A percentile compares a stretch with the other conserved stretches of the same genome.
Evolutionary conservation across 2,329 filamentous ascomycete genomes (phyloP).

Genomic region (Alternaria brassicicola): DNA sequence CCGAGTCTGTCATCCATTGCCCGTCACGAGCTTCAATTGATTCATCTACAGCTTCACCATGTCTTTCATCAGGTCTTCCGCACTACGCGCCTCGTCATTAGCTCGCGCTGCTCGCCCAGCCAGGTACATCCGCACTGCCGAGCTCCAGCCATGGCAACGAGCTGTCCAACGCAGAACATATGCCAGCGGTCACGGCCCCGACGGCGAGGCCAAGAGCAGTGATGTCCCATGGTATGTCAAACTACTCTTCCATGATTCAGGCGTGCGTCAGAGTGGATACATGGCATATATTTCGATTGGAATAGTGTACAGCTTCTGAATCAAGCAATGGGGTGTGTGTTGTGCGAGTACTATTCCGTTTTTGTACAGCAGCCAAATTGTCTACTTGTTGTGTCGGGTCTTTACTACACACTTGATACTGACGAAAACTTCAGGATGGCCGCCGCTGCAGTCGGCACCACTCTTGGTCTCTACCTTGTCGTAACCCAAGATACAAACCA

Average conservation of each 20-base stretch:
- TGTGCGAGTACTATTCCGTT: neutral
- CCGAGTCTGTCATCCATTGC: conserved; percentile 38
- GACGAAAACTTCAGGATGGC: conserved; percentile 41
- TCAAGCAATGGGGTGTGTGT: neutral
- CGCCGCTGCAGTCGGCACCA: conserved; percentile 46
- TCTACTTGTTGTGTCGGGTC: neutral
- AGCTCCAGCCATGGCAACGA: conserved; percentile 48
- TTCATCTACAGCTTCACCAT: conserved; percentile 45
- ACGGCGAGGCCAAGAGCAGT: conserved; percentile 42
- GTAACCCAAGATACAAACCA: conserved; percentile 43
- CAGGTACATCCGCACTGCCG: conserved; percentile 42
- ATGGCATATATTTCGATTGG: neutral
- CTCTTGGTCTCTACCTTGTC: conserved; percentile 42
- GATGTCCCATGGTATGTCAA: conserved; percentile 51
- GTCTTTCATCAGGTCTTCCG: conserved; percentile 47
- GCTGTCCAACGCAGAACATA: conserved; percentile 49
- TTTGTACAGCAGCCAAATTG: neutral
- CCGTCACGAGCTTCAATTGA: conserved; percentile 44
- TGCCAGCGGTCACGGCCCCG: conserved; percentile 43
- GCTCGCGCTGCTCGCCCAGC: conserved; percentile 45
- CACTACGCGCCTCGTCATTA: conserved; percentile 47
- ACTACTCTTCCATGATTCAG: neutral
- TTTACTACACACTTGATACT: neutral
- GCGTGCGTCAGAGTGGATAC: neutral
- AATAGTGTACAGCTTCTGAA: neutral